phyloP scores from a whole-genome alignment of 306 rosid genomes.

The Gillenia trifoliata region DNA sequence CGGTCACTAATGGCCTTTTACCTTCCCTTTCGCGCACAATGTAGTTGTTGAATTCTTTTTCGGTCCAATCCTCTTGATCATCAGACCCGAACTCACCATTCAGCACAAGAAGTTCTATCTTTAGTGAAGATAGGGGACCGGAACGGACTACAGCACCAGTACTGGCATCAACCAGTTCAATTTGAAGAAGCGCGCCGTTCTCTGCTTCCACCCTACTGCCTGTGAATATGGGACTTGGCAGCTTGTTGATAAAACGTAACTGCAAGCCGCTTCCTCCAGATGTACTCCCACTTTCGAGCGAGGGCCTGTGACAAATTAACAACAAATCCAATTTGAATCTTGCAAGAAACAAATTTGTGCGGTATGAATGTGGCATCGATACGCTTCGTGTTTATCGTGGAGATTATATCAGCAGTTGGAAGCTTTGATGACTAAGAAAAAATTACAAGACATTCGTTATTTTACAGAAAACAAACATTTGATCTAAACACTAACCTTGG shows the following conservation, averaged over 20 bases:
- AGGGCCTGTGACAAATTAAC: constrained; percentile 28
- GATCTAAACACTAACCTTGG: constrained; percentile 40
- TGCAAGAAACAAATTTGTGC: too few species aligned
- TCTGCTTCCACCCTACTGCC: constrained; percentile 24
- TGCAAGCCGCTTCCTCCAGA: constrained; percentile 41
- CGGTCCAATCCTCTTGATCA: constrained; percentile 51
- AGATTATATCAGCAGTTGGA: background rate
- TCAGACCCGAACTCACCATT: constrained; percentile 41
- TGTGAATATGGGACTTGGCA: constrained; percentile 37
- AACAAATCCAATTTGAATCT: background rate
- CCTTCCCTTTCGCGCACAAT: constrained; percentile 43
- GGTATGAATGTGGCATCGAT: background rate
- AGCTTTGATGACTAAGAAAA: background rate
- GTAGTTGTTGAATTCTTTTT: constrained; percentile 36
- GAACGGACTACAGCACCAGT: constrained; percentile 26
- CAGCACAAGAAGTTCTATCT: constrained; percentile 42
- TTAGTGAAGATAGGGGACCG: constrained; percentile 43
- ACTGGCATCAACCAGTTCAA: constrained; percentile 40
- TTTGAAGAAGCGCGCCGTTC: constrained; percentile 19
- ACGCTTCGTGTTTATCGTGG: background rate
- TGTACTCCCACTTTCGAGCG: constrained; percentile 23
- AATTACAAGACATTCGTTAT: background rate
- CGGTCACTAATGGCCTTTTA: constrained; percentile 45
- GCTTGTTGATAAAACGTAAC: constrained; percentile 32
- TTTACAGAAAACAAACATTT: background rate